phyloP scores from a whole-genome alignment of 345 rosid species.

The Camelina laxa region DNA sequence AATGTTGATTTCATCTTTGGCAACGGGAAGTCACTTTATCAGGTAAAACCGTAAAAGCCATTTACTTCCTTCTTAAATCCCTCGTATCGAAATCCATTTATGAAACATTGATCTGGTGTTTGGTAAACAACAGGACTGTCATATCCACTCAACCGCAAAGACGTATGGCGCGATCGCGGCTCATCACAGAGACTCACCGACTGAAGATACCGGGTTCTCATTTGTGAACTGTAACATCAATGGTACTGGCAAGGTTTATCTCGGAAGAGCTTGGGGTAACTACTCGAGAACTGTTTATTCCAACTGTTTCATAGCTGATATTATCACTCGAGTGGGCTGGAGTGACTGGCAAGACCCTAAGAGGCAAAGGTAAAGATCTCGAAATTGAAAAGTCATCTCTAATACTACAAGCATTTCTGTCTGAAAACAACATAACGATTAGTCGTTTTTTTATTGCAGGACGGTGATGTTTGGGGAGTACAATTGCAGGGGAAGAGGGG shows the following conservation, averaged over 20 bases:
- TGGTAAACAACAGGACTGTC: slow-evolving; percentile 58
- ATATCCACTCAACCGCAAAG: slow-evolving; percentile 69
- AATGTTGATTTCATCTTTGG: slow-evolving; percentile 89
- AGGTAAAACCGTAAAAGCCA: slow-evolving; percentile 41
- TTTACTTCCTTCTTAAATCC: background rate
- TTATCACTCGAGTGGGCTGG: slow-evolving; percentile 81
- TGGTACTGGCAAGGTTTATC: slow-evolving; percentile 72
- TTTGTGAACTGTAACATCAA: slow-evolving; percentile 70
- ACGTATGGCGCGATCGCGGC: slow-evolving; percentile 79
- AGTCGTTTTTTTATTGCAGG: slow-evolving; percentile 47
- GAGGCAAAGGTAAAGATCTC: slow-evolving; percentile 59
- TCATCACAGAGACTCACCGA: slow-evolving; percentile 70
- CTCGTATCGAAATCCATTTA: background rate
- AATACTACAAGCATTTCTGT: slow-evolving; percentile 6
- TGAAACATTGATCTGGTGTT: background rate
- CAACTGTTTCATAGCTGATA: slow-evolving; percentile 62
- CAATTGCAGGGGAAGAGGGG: slow-evolving; percentile 82
- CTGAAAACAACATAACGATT: background rate
- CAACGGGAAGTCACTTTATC: slow-evolving; percentile 70
- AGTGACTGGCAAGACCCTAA: slow-evolving; percentile 70
- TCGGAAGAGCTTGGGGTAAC: slow-evolving; percentile 97
- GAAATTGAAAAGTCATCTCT: slow-evolving; percentile 4
- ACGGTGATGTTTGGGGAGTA: slow-evolving; percentile 80
- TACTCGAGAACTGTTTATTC: slow-evolving; percentile 77
- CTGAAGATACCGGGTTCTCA: slow-evolving; percentile 80